Evolutionary conservation across 2,329 filamentous ascomycete species (phyloP).

Genomic region (Beauveria caledonica): DNA sequence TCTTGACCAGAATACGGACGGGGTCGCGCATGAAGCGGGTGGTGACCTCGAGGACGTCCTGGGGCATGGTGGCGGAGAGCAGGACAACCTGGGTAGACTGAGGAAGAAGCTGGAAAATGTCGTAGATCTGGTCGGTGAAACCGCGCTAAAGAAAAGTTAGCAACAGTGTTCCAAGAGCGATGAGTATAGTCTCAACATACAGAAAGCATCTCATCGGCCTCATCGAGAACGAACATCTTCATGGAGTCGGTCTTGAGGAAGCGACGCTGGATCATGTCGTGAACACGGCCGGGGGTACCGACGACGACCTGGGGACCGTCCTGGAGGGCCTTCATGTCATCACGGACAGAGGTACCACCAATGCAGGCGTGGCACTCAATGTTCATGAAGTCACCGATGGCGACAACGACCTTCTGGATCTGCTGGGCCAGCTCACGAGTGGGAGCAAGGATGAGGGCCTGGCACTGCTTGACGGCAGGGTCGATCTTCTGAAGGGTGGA

Average conservation of each 20-base stretch:
- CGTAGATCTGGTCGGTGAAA: slow-evolving; percentile 99
- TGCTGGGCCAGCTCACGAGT: slow-evolving; percentile 98
- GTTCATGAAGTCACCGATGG: slow-evolving; percentile 99
- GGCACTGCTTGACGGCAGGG: slow-evolving; percentile 86
- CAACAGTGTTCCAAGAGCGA: background rate
- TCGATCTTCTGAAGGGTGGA: slow-evolving; percentile 99
- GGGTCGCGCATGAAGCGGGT: slow-evolving; percentile 99
- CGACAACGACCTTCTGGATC: slow-evolving; percentile 98
- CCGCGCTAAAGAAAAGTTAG: slow-evolving; percentile 58
- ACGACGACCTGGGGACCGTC: slow-evolving; percentile 96
- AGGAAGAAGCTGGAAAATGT: slow-evolving; percentile 98
- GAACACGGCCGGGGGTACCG: slow-evolving; percentile 95
- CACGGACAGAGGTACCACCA: slow-evolving; percentile 94
- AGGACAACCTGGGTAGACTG: slow-evolving; percentile 98
- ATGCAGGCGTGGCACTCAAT: slow-evolving; percentile 99
- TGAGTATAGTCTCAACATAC: slow-evolving; percentile 37
- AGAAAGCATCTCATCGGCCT: slow-evolving; percentile 99
- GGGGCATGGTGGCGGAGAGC: slow-evolving; percentile 95
- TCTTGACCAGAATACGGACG: slow-evolving; percentile 98
- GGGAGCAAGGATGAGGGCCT: slow-evolving; percentile 95
- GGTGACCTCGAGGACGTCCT: slow-evolving; percentile 98
- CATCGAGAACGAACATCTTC: slow-evolving; percentile 99
- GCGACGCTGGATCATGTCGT: slow-evolving; percentile 98
- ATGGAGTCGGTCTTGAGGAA: slow-evolving; percentile 95
- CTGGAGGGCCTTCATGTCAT: slow-evolving; percentile 96